Evolutionary conservation across 75 land plant species (phyloP), one percentile per base, ranked within the genome.

Genomic region (Isoetes taiwanensis): DNA sequence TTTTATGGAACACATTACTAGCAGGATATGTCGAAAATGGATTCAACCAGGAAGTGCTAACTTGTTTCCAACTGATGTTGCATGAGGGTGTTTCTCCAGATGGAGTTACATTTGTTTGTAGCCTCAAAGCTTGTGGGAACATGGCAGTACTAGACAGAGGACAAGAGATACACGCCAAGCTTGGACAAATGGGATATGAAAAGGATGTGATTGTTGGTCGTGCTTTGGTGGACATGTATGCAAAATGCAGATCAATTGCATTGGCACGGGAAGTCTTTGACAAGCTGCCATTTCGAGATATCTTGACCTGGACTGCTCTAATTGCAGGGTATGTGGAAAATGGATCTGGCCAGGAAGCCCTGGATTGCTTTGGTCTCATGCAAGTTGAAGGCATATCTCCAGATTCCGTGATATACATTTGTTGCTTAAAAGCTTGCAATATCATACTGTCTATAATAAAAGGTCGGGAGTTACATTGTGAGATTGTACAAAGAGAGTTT

Each of bases 1-100:
- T 71, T 17, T 70, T 78, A 28, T 78, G 81, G 81, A 78, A 46
- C 32, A 56, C 34, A n/a, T 66, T 78, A 34, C 62, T 63, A 29
- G 46, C 30, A 25, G 73, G 54, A 0, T 74, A 64, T 55, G 34
- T 63, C 12, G 64, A 66, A 1, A 68, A 63, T 40, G 38, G 37
- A 3, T 32, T 17, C 24, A 48, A 58, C 0, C 27, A 20, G 21
- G 28, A 66, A 21, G 77, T 71, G 8, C 27, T 74, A 9, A 1
- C 3, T 21, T 41, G 33, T 34, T 64, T 54, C 27, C 17, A 64
- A 26, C n/a, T 40, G 0, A 64, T 64, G 67, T 46, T 35, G 30
- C n/a, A 1, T 38, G 59, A 31, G 37, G 12, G 28, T 11, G 17
- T 64, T 30, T 31, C 17, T 25, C 48, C 63, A 3, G 43, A 61